Percentiles rank a stretch among this genome's conserved stretches.
Conservation (phyloP, 495 filamentous ascomycete genomes). For the Podospora conica region DNA sequence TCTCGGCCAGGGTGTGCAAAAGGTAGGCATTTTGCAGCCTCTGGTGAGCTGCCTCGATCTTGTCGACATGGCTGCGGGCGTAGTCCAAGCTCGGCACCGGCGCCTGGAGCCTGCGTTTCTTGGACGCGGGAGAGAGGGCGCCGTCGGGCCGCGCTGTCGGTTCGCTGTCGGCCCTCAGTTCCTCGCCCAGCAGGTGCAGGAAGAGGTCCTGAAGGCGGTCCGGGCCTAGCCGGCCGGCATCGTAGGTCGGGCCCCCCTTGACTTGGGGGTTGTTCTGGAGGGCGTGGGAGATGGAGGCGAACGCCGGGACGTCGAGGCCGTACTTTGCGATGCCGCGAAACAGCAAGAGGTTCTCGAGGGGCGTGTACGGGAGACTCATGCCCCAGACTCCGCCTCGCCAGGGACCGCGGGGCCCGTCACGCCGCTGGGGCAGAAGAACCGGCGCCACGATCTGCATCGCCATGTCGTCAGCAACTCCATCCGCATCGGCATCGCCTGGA, state of each 20-base stretch:
- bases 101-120: constrained; percentile 67
- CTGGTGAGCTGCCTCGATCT: constrained; percentile 61
- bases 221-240: constrained; percentile 65
- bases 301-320: constrained; percentile 58
- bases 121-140: constrained; percentile 46
- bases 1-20: constrained; percentile 57
- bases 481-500: neutral
- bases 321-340: constrained; percentile 73
- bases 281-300: constrained; percentile 64
- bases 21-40: constrained; percentile 71
- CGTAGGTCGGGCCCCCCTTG: constrained; percentile 59
- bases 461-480: constrained; percentile 2
- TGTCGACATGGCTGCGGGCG: constrained; percentile 54
- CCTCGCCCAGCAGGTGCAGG: constrained; percentile 67
- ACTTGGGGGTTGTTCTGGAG: constrained; percentile 66
- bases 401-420: constrained; percentile 49
- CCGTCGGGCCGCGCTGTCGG: constrained; percentile 28
- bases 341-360: constrained; percentile 81
- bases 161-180: constrained; percentile 42
- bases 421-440: constrained; percentile 42
- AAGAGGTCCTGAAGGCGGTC: constrained; percentile 76
- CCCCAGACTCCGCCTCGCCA: constrained; percentile 50
- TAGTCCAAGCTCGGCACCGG: constrained; percentile 60
- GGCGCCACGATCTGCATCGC: constrained; percentile 44
- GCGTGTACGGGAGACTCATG: constrained; percentile 63